Conservation (phyloP, 2,329 filamentous ascomycete species). For the Leptoxyphium fumago region DNA sequence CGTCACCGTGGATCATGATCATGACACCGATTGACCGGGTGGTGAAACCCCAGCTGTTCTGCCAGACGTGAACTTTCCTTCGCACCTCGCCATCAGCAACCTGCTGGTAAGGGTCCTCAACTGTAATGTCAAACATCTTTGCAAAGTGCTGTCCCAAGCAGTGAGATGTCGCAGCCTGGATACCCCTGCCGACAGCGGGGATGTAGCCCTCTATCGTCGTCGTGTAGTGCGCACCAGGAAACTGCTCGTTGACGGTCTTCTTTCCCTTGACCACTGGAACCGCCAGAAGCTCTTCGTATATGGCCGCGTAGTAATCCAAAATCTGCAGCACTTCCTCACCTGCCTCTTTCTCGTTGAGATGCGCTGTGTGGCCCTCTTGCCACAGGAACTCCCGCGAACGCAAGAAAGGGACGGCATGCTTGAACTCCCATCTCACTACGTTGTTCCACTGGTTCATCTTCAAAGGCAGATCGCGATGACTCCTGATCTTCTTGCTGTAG, state of each 20-base stretch:
- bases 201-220: slow-evolving; percentile 97
- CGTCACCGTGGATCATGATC: slow-evolving; percentile 95
- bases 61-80: slow-evolving; percentile 77
- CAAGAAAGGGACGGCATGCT: slow-evolving; percentile 74
- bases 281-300: slow-evolving; percentile 88
- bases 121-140: slow-evolving; percentile 97
- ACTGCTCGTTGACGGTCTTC: slow-evolving; percentile 98
- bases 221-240: slow-evolving; percentile 90
- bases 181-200: slow-evolving; percentile 84
- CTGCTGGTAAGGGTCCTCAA: slow-evolving; percentile 65
- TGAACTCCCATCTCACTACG: slow-evolving; percentile 90
- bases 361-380: slow-evolving; percentile 93
- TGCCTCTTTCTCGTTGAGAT: slow-evolving; percentile 70
- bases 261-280: slow-evolving; percentile 85
- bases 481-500: slow-evolving; percentile 94
- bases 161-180: slow-evolving; percentile 92
- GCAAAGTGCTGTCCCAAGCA: slow-evolving; percentile 94
- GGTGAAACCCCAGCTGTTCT: slow-evolving; percentile 97
- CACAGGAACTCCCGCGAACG: slow-evolving; percentile 90
- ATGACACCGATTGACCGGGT: slow-evolving; percentile 96
- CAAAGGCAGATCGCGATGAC: slow-evolving; percentile 84
- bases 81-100: slow-evolving; percentile 56
- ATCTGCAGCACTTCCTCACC: slow-evolving; percentile 82
- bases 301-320: slow-evolving; percentile 76
- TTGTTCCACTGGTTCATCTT: slow-evolving; percentile 98